Evolutionary conservation across 2,329 filamentous ascomycete genomes (phyloP), one percentile per base, ranked within the genome.

Genomic region (Chaetomiaceae sp.): DNA sequence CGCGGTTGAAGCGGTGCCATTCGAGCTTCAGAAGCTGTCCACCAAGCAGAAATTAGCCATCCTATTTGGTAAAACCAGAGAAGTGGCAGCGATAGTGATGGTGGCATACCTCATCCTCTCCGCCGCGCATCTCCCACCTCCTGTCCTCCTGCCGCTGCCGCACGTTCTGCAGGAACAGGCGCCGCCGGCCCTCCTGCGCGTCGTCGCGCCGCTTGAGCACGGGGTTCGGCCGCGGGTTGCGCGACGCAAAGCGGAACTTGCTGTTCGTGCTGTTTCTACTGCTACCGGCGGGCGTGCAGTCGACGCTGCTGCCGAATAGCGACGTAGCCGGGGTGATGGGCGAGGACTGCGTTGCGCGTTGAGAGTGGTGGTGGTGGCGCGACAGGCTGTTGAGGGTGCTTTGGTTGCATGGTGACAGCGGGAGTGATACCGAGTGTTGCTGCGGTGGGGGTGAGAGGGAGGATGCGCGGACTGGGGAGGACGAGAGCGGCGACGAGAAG

Each of bases 141-240:
- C 69, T 74, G 22, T 85, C 78, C 34, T 84, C 78, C 3, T 73
- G 68, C 33, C 76, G 73, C 56, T 79, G 74, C 48, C 78, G 71
- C 15, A 85, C 80, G 42, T 74, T 84, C 59, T 81, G 78, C 49
- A 91, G 67, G 57, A 91, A 91, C 46, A 84, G 68, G 26, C 77
- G 76, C 38, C 86, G 71, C 47, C 86, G 70, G 44, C 75, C 71
- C 60, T 87, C 81, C 45, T 81, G 78, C 1, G 72, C 71, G 15
- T 78, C 78, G 60, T 88, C 78, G 41, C 78, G 73, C 50, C 68
- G 75, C 53, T 76, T 75, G 15, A 81, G 65, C 6, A 84, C 57
- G 0, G 83, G 84, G 51, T 84, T 87, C 66, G 45, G 49, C 6
- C 49, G 49, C 20, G 45, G 15, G 36, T 39, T 37, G 24, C 49